Conservation (phyloP, 306 rosid genomes). For the Prunus kanzakura region DNA sequence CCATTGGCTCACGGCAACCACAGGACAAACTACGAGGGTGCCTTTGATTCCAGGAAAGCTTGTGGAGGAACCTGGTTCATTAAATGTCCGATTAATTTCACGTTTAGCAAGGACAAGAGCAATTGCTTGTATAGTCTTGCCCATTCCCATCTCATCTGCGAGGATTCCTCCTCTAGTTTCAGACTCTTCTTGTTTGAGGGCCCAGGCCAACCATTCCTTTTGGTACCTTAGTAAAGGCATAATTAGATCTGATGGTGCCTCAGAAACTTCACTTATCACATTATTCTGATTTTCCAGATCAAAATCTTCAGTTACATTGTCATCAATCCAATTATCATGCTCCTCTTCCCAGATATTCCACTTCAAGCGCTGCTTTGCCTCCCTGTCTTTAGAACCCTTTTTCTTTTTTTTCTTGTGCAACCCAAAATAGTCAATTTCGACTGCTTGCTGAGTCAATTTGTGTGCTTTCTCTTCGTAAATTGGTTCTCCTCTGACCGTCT, state of each 20-base stretch:
- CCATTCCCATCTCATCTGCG: slow-evolving; percentile 99
- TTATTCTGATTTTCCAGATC: slow-evolving; percentile 49
- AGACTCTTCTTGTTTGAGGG: slow-evolving; percentile 71
- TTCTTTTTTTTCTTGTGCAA: slow-evolving; percentile 11
- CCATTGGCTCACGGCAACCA: slow-evolving; percentile 93
- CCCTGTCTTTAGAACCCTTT: slow-evolving; percentile 24
- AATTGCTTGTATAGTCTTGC: slow-evolving; percentile 94
- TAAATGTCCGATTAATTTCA: slow-evolving; percentile 21
- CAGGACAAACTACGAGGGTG: slow-evolving; percentile 89
- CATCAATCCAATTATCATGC: slow-evolving; percentile 65
- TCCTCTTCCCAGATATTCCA: slow-evolving; percentile 72
- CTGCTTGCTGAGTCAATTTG: neutral
- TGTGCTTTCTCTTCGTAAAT: neutral
- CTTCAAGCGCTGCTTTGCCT: slow-evolving; percentile 35
- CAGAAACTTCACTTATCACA: slow-evolving; percentile 55
- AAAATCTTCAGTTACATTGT: slow-evolving; percentile 35
- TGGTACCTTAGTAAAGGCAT: slow-evolving; percentile 83
- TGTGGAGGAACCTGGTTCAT: slow-evolving; percentile 53
- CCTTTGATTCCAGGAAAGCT: slow-evolving; percentile 43
- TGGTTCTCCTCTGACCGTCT: neutral
- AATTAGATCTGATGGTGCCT: slow-evolving; percentile 60
- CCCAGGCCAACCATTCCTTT: slow-evolving; percentile 95
- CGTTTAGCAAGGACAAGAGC: slow-evolving; percentile 87
- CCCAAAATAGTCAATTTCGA: slow-evolving; percentile 6
- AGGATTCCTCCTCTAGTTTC: slow-evolving; percentile 76